Evolutionary conservation across 352 stramenopile species (phyloP), one percentile per base, ranked within the genome.

Genomic region (Pythium diclinum): DNA sequence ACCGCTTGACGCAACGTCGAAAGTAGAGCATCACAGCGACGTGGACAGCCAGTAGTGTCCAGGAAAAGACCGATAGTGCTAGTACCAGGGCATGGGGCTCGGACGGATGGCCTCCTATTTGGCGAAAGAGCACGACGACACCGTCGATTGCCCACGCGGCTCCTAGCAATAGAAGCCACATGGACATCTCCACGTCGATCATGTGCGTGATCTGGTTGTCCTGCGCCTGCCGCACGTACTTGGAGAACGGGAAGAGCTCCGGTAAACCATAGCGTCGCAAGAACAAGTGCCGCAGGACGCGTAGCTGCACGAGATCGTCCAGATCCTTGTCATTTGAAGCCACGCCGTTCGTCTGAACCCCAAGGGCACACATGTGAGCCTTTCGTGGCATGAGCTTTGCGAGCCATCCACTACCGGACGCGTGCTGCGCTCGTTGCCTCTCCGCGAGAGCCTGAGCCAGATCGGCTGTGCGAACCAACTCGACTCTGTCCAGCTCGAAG

Each of bases 201-300:
- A 92, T 82, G 61, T 92, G 78, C 32, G 59, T 67, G 63, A 65
- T 64, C 32, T 70, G 56, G 36, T 70, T 70, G 56, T 70, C 63
- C 32, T 70, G 63, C 8, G 63, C 81, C 11, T 85, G 77, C 47
- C 75, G 73, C 4, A 92, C 56, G 61, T 92, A 92, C 68, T 92
- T 92, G 63, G 76, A 77, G 60, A 89, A 91, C 6, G 83, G 79
- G 25, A 71, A 71, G 6, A 71, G 57, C 25, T 71, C 58, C 0
- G 65, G 65, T n/a, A 71, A 53, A 13, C 48, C 54, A 28, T 71
- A 67, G 3, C 25, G 14, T 2, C 38, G 14, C 6, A 71, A 38
- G 46, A 72, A 72, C 17, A 65, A 56, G 34, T 71, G 58, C 2
- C 64, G 64, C 28, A 71, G 23, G 13, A 62, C 38, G 11, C 64